phyloP scores from a whole-genome alignment of 176 grass and related monocot genomes.

The Avena eriantha region DNA sequence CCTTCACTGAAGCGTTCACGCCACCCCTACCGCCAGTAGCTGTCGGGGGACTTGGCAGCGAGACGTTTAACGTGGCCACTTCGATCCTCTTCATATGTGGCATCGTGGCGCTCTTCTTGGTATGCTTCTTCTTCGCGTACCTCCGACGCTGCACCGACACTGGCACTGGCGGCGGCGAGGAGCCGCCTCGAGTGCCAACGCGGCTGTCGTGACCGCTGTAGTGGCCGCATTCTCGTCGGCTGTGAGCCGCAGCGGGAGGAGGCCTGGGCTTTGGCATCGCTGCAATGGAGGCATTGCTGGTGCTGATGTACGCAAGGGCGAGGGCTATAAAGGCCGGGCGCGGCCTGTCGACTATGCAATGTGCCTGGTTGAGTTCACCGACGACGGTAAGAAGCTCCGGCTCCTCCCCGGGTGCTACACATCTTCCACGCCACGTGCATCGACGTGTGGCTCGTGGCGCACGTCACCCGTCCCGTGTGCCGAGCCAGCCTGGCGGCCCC shows the following conservation, averaged over 20 bases:
- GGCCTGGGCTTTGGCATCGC: slow-evolving; percentile 49
- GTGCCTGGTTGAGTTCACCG: slow-evolving; percentile 72
- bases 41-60: neutral
- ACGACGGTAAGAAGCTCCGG: slow-evolving; percentile 66
- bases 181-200: neutral
- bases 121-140: slow-evolving; percentile 75
- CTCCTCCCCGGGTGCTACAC: slow-evolving; percentile 77
- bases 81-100: slow-evolving; percentile 58
- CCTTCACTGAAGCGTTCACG: slow-evolving; percentile 8
- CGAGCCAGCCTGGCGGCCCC: slow-evolving; percentile 77
- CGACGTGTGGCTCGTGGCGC: slow-evolving; percentile 69
- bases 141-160: slow-evolving; percentile 51
- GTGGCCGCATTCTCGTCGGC: slow-evolving; percentile 40
- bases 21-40: neutral
- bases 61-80: slow-evolving; percentile 42
- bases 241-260: neutral
- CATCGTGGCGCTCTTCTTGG: slow-evolving; percentile 63
- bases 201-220: slow-evolving; percentile 9
- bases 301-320: slow-evolving; percentile 63
- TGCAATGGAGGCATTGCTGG: slow-evolving; percentile 65
- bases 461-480: slow-evolving; percentile 89
- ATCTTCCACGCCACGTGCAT: slow-evolving; percentile 85
- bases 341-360: slow-evolving; percentile 70
- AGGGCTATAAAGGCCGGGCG: slow-evolving; percentile 59
- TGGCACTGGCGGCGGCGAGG: neutral